Conservation (phyloP, 2,329 filamentous ascomycete species). For the Chrysoporthe cubensis region DNA sequence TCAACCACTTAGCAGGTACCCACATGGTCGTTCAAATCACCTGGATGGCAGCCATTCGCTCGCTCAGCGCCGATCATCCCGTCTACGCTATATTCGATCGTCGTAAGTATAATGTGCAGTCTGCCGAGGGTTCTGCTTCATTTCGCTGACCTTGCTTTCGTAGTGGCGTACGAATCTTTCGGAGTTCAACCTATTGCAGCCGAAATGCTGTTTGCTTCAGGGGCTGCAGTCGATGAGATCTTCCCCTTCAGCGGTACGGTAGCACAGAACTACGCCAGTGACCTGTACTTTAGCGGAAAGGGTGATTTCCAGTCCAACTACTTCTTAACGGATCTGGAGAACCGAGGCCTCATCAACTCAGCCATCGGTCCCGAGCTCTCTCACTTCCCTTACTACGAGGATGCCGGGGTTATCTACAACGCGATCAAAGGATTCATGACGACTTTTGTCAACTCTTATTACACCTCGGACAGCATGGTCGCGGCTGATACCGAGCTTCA, state of each 20-base stretch:
- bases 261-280: slow-evolving; percentile 36
- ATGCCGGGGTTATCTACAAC: slow-evolving; percentile 42
- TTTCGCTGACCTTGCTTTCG: slow-evolving; percentile 14
- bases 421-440: slow-evolving; percentile 44
- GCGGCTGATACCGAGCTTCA: slow-evolving; percentile 46
- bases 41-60: slow-evolving; percentile 50
- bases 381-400: slow-evolving; percentile 50
- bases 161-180: slow-evolving; percentile 39
- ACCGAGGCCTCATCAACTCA: slow-evolving; percentile 46
- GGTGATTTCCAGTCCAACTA: slow-evolving; percentile 45
- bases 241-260: slow-evolving; percentile 38
- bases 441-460: slow-evolving; percentile 50
- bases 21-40: slow-evolving; percentile 49
- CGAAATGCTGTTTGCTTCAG: slow-evolving; percentile 35
- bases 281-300: slow-evolving; percentile 36
- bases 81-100: slow-evolving; percentile 44
- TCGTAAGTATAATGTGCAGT: slow-evolving; percentile 33
- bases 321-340: slow-evolving; percentile 42
- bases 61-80: slow-evolving; percentile 50
- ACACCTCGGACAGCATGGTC: slow-evolving; percentile 40
- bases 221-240: slow-evolving; percentile 38
- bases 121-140: background rate
- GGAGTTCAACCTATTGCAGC: slow-evolving; percentile 37
- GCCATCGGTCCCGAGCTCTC: slow-evolving; percentile 42
- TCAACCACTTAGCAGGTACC: slow-evolving; percentile 47